Percentiles rank a stretch among this genome's conserved stretches.
These are phyloP conservation scores for Extremus antarcticus DNA, from an alignment of 495 filamentous ascomycete genomes.

Conservation along the genomic window DNA sequence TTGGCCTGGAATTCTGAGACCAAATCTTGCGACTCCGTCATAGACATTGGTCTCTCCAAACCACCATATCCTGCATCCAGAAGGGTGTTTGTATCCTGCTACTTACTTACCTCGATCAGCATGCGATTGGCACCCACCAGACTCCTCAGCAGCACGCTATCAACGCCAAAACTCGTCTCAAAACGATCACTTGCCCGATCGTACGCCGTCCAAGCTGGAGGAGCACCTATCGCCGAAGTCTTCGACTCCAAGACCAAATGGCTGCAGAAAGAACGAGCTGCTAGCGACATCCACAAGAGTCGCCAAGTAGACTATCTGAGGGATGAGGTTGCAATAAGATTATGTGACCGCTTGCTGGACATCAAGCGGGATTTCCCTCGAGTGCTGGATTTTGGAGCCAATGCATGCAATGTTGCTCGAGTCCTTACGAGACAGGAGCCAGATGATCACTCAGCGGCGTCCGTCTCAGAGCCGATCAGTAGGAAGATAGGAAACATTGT, in stretches of 20 bases:
- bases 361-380: constrained; percentile 77
- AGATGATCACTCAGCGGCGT: constrained; percentile 36
- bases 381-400: constrained; percentile 90
- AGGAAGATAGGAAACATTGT: constrained; percentile 58
- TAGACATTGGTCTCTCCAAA: no score
- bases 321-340: constrained; percentile 75
- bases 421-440: constrained; percentile 59
- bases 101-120: not conserved
- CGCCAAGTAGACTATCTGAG: constrained; percentile 80
- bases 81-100: not conserved
- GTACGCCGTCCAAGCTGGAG: constrained; percentile 68
- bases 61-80: not conserved
- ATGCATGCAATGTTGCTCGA: constrained; percentile 86
- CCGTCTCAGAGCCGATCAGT: constrained; percentile 51
- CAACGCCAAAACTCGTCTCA: not conserved
- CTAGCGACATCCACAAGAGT: constrained; percentile 55
- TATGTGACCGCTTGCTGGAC: constrained; percentile 85
- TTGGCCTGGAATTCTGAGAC: no score
- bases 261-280: constrained; percentile 81
- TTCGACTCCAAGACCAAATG: constrained; percentile 84
- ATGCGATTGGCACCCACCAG: not conserved
- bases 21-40: no score
- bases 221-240: constrained; percentile 68
- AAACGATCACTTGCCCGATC: constrained; percentile 25
- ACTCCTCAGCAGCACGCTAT: not conserved